Percentiles rank a stretch among this genome's conserved stretches.
Evolutionary conservation across 768 basidiomycete genomes (phyloP).

Genomic region (Boletus insuetus): DNA sequence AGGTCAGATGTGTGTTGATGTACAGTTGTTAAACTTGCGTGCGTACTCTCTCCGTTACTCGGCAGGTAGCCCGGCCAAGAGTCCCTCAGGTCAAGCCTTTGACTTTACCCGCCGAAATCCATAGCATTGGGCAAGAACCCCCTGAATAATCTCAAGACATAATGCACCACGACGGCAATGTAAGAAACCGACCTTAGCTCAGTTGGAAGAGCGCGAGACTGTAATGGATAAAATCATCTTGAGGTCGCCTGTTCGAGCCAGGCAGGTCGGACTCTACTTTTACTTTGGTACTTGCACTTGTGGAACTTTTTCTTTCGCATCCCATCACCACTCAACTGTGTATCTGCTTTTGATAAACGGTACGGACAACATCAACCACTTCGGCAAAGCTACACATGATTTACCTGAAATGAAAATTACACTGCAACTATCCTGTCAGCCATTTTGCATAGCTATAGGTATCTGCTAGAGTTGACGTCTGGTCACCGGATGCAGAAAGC

Average conservation of each 20-base stretch:
- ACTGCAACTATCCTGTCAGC: constrained; percentile 10
- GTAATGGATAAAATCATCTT: constrained; percentile 42
- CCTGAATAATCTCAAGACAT: neutral
- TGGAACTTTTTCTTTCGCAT: neutral
- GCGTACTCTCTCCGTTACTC: neutral
- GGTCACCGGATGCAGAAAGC: constrained; percentile 9
- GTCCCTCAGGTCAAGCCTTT: too few species aligned
- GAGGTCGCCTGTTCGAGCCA: constrained; percentile 63
- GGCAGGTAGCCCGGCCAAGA: neutral
- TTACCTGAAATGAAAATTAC: neutral
- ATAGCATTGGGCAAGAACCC: neutral
- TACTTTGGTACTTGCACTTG: neutral
- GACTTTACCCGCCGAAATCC: too few species aligned
- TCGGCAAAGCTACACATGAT: too few species aligned
- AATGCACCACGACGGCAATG: rapidly evolving
- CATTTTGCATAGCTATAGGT: constrained; percentile 20
- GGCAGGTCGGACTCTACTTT: constrained; percentile 44
- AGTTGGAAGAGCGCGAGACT: constrained; percentile 53
- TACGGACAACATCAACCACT: too few species aligned
- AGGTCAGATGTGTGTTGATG: neutral
- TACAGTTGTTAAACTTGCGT: neutral
- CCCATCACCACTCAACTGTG: too few species aligned
- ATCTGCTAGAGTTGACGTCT: constrained; percentile 3
- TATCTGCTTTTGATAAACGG: too few species aligned
- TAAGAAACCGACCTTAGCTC: constrained; percentile 30